Evolutionary conservation across 257 asterid genomes (phyloP), one percentile per base, ranked within the genome.

Genomic region (Voacanga thouarsii): DNA sequence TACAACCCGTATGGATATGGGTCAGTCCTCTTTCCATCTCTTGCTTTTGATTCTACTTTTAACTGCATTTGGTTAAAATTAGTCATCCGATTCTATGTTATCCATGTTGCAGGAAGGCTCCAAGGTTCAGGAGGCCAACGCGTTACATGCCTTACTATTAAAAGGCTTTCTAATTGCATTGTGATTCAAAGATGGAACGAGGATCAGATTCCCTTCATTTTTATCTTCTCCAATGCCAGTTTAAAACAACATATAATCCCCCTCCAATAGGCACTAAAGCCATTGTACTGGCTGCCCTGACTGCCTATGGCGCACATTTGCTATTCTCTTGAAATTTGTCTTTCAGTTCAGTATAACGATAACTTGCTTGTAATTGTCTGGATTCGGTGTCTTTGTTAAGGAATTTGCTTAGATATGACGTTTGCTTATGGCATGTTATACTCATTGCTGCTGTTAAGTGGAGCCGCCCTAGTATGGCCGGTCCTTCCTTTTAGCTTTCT

Each of bases 101-200:
- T 47, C 37, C 67, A 37, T 55, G 9, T 45, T 87, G 85, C 97
- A 94, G 97, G 85, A 94, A 94, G 87, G 90, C 73, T 55, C 97
- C 97, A 53, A 86, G 98, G 85, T 94, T 89, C 90, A 88, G 98
- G 90, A 88, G 98, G 77, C 87, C 97, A 12, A 44, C 84, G 7
- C 97, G 97, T 72, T 94, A 87, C 88, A 92, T 90, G 96, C 98
- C 98, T 19, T 92, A 94, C 81, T 88, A 87, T 82, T 92, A 80
- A 86, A 72, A 26, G 18, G 61, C 10, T 43, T 6, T 10, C 12
- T 47, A 55, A 15, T 2, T 7, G 9, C 15, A 24, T 56, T 37
- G n/a, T 12, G 50, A 30, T 56, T 70, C 12, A 16, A 19, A 10
- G 49, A 6, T 70, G 53, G 30, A 57, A 6, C 41, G 19, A 16